phyloP scores from a whole-genome alignment of 2,329 filamentous ascomycete species.

The Diaporthe helianthi region DNA sequence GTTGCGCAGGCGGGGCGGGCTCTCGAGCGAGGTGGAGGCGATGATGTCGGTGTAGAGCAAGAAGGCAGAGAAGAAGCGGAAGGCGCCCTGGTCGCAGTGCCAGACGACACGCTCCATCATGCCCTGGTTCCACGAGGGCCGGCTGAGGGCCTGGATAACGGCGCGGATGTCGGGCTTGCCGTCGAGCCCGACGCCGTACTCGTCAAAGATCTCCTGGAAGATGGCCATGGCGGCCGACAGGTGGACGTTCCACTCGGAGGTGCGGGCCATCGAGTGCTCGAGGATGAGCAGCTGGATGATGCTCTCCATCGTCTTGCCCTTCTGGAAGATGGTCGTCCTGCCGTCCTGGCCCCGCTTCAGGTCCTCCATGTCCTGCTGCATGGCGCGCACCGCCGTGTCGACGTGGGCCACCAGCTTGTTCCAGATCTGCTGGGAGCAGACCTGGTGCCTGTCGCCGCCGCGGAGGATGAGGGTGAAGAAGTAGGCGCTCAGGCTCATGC shows the following conservation, averaged over 20 bases:
- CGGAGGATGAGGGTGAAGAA: slow-evolving; percentile 59
- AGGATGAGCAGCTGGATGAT: slow-evolving; percentile 62
- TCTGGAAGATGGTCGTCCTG: slow-evolving; percentile 29
- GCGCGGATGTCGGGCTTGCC: slow-evolving; percentile 39
- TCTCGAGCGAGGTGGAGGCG: slow-evolving; percentile 54
- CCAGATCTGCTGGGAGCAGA: slow-evolving; percentile 46
- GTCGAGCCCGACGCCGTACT: slow-evolving; percentile 45
- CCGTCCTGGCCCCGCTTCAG: slow-evolving; percentile 26
- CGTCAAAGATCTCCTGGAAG: slow-evolving; percentile 54
- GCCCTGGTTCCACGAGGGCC: slow-evolving; percentile 45
- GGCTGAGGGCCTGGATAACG: slow-evolving; percentile 35
- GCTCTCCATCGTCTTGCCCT: slow-evolving; percentile 51
- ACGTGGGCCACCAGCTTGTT: slow-evolving; percentile 52
- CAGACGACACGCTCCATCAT: slow-evolving; percentile 46
- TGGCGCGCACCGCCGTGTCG: slow-evolving; percentile 54
- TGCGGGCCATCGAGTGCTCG: slow-evolving; percentile 54
- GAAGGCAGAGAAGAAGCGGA: slow-evolving; percentile 55
- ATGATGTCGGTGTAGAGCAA: slow-evolving; percentile 59
- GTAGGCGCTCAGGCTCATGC: slow-evolving; percentile 62
- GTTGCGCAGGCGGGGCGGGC: slow-evolving; percentile 49
- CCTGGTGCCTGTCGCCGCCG: slow-evolving; percentile 44
- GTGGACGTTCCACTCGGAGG: slow-evolving; percentile 58
- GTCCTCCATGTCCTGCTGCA: slow-evolving; percentile 63
- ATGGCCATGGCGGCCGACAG: slow-evolving; percentile 57
- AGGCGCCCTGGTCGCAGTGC: slow-evolving; percentile 54